These are phyloP conservation scores for Lentinula sp. DNA, from an alignment of 768 basidiomycete genomes.

Conservation along the genomic window DNA sequence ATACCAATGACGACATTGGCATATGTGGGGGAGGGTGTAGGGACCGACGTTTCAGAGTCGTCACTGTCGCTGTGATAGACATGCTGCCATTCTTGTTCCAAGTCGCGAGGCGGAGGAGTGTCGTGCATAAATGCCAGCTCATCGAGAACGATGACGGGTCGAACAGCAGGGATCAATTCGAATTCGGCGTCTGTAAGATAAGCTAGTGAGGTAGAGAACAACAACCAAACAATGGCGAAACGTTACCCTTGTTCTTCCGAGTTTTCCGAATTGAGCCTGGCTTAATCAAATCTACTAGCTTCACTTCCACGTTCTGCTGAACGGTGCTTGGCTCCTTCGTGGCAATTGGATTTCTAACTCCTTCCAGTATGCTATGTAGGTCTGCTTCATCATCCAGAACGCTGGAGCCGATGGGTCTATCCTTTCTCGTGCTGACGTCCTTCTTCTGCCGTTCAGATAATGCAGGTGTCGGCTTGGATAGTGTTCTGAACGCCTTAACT, in stretches of 20 bases:
- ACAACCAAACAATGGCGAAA: constrained; percentile 1
- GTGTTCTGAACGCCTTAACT: constrained; percentile 20
- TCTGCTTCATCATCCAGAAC: constrained; percentile 11
- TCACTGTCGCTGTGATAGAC: constrained; percentile 35
- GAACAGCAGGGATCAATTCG: constrained; percentile 48
- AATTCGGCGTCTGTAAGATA: constrained; percentile 37
- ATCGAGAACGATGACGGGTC: constrained; percentile 53
- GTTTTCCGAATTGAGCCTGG: constrained; percentile 25
- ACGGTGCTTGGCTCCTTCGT: neutral
- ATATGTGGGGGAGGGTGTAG: constrained; percentile 30
- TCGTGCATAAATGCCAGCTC: constrained; percentile 24
- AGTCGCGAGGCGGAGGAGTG: constrained; percentile 22
- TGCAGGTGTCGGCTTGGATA: neutral
- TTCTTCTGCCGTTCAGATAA: constrained; percentile 1
- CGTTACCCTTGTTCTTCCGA: constrained; percentile 36
- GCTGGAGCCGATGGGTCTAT: constrained; percentile 13
- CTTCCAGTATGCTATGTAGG: constrained; percentile 10
- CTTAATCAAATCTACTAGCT: constrained; percentile 24
- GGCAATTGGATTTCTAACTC: constrained; percentile 4
- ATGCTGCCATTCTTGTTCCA: constrained; percentile 60
- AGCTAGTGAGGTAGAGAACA: neutral
- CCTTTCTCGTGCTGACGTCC: neutral
- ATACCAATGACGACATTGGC: constrained; percentile 23
- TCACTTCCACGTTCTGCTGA: constrained; percentile 18
- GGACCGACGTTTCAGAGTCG: constrained; percentile 13